Conservation (phyloP, 805 yeast species). For the Candida sanyiensis region DNA sequence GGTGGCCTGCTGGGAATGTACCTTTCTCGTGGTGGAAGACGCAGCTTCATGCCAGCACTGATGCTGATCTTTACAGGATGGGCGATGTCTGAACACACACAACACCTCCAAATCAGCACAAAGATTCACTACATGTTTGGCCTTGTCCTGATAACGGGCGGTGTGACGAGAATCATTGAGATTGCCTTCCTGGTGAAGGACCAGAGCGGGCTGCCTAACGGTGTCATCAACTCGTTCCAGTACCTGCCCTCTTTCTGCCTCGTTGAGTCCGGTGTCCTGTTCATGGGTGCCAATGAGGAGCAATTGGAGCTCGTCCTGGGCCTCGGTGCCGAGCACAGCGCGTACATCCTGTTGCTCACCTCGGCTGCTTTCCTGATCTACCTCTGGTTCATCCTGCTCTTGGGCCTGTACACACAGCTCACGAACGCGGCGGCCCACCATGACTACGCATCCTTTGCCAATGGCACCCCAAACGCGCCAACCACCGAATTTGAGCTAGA, state of each 20-base stretch:
- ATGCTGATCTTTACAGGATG: conserved; percentile 86
- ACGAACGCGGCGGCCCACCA: too few species aligned
- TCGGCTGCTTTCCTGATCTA: conserved; percentile 70
- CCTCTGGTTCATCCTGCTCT: conserved; percentile 56
- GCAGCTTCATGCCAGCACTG: conserved; percentile 76
- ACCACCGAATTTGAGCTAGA: conserved; percentile 23
- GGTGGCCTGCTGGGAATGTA: conserved; percentile 85
- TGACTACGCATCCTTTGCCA: conserved; percentile 13
- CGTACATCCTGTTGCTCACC: conserved; percentile 66
- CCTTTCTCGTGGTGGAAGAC: conserved; percentile 58
- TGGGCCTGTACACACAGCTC: conserved; percentile 53
- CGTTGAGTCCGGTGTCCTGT: conserved; percentile 70
- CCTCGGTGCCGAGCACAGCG: conserved; percentile 78
- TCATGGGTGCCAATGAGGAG: conserved; percentile 93
- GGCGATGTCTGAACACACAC: conserved; percentile 90
- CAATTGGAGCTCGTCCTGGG: conserved; percentile 66
- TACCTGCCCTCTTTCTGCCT: conserved; percentile 80
- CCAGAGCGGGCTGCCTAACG: conserved; percentile 34
- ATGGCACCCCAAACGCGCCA: conserved; percentile 3
- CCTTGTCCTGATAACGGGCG: conserved; percentile 70
- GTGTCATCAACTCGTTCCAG: conserved; percentile 65
- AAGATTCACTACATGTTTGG: conserved; percentile 89
- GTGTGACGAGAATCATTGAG: conserved; percentile 69
- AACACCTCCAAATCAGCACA: conserved; percentile 69
- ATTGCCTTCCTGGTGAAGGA: conserved; percentile 73